These are phyloP conservation scores for Trematosphaeria pertusa DNA, from an alignment of 2,329 filamentous ascomycete species.

Conservation along the genomic window DNA sequence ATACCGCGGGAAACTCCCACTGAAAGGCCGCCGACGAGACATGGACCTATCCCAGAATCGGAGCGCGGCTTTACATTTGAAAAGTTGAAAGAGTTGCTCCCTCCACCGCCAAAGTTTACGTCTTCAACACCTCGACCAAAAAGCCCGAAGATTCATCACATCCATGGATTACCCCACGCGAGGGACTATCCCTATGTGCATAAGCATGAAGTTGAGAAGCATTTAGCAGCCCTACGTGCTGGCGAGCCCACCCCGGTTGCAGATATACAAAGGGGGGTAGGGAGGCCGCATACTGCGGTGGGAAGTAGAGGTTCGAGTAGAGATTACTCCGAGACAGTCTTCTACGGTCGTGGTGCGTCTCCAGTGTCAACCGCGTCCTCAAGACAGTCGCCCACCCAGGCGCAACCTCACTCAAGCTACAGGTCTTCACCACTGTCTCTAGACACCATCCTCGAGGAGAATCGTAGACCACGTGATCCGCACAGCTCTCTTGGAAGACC, in stretches of 20 bases:
- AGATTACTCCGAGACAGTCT: conserved; percentile 20
- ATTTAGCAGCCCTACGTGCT: conserved; percentile 23
- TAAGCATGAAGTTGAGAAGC: conserved; percentile 22
- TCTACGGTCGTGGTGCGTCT: conserved; percentile 1
- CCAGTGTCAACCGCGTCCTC: background rate
- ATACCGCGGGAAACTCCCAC: too few species aligned
- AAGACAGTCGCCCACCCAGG: background rate
- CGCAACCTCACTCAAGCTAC: too few species aligned
- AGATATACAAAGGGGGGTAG: background rate
- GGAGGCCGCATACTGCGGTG: background rate
- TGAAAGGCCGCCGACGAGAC: background rate
- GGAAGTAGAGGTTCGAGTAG: background rate
- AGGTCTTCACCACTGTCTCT: too few species aligned
- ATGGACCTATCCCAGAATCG: background rate
- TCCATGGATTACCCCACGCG: conserved; percentile 22
- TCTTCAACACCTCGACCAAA: conserved; percentile 6
- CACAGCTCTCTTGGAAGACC: too few species aligned
- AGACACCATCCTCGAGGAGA: too few species aligned
- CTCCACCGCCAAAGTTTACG: background rate
- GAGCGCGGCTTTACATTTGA: background rate
- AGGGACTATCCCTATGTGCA: conserved; percentile 31
- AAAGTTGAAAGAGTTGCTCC: background rate
- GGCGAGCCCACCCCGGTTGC: conserved; percentile 18
- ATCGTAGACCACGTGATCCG: too few species aligned
- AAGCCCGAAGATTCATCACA: conserved; percentile 30